Conservation (phyloP, 2,329 filamentous ascomycete genomes). For the Myriosclerotinia curreyana region DNA sequence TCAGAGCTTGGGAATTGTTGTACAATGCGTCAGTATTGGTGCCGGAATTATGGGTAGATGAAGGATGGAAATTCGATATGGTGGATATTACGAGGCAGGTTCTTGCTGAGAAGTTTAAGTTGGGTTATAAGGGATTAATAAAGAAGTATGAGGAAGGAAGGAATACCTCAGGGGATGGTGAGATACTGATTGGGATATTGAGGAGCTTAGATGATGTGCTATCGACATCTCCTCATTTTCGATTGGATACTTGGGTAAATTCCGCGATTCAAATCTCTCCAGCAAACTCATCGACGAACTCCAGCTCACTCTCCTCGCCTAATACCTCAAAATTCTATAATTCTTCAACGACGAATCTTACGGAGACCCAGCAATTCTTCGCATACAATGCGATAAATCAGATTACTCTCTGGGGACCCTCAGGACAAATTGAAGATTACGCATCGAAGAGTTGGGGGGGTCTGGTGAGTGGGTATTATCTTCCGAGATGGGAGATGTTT, state of each 20-base stretch:
- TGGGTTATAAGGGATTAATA: neutral
- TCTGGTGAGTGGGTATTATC: slow-evolving; percentile 44
- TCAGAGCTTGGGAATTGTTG: neutral
- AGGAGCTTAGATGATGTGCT: neutral
- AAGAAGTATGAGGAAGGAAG: neutral
- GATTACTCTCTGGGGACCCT: slow-evolving; percentile 50
- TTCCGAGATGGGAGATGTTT: neutral
- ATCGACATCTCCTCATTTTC: slow-evolving; percentile 3
- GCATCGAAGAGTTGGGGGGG: slow-evolving; percentile 50
- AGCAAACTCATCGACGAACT: neutral
- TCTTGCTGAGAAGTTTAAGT: neutral
- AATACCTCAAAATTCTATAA: no score
- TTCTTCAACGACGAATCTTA: neutral
- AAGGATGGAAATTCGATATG: slow-evolving; percentile 6
- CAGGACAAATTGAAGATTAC: slow-evolving; percentile 49
- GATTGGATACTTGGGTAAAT: slow-evolving; percentile 4
- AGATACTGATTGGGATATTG: neutral
- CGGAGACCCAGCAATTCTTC: neutral
- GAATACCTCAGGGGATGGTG: neutral
- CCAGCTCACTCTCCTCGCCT: neutral
- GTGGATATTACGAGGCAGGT: slow-evolving; percentile 9
- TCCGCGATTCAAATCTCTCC: neutral
- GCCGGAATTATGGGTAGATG: neutral
- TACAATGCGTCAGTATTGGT: neutral
- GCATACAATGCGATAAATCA: slow-evolving; percentile 50